Evolutionary conservation across 441 rosid genomes (phyloP).

Genomic region (Mallotus repandus): DNA sequence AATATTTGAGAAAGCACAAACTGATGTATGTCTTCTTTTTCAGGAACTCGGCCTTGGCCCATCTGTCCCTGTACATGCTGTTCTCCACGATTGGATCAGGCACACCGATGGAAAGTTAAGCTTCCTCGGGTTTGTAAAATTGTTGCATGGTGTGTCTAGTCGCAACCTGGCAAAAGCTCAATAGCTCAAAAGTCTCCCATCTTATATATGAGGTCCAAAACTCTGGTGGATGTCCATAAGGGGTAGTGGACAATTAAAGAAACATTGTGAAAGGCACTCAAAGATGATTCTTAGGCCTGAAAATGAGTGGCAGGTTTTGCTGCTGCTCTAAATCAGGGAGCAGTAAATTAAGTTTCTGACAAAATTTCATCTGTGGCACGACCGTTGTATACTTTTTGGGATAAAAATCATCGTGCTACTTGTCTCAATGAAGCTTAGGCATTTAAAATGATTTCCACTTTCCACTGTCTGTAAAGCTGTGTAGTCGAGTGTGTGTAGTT

Average conservation of each 20-base stretch:
- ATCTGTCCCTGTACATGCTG: slow-evolving; percentile 80
- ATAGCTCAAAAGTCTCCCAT: slow-evolving; percentile 30
- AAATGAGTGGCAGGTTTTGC: slow-evolving; percentile 11
- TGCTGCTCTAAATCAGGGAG: neutral
- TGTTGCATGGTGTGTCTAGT: slow-evolving; percentile 80
- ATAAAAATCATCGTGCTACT: slow-evolving; percentile 7
- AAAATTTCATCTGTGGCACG: slow-evolving; percentile 10
- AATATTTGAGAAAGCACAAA: neutral
- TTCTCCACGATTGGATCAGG: slow-evolving; percentile 91
- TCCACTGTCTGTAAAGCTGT: slow-evolving; percentile 49
- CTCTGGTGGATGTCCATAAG: slow-evolving; percentile 3
- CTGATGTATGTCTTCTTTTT: neutral
- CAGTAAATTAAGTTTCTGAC: slow-evolving; percentile 17
- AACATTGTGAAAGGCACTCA: slow-evolving; percentile 8
- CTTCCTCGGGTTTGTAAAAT: slow-evolving; percentile 79
- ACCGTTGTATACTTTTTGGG: slow-evolving; percentile 8
- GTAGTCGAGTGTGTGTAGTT: slow-evolving; percentile 36
- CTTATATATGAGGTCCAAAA: slow-evolving; percentile 11
- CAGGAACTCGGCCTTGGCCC: slow-evolving; percentile 96
- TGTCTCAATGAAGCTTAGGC: slow-evolving; percentile 6
- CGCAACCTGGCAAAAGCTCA: slow-evolving; percentile 61
- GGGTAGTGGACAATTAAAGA: slow-evolving; percentile 21
- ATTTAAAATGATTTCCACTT: slow-evolving; percentile 9
- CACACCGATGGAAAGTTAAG: slow-evolving; percentile 93
- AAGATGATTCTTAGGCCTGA: slow-evolving; percentile 9